Evolutionary conservation across 208 protist species (phyloP), one percentile per base, ranked within the genome.

Genomic region (Leptomonas pyrrhocoris): DNA sequence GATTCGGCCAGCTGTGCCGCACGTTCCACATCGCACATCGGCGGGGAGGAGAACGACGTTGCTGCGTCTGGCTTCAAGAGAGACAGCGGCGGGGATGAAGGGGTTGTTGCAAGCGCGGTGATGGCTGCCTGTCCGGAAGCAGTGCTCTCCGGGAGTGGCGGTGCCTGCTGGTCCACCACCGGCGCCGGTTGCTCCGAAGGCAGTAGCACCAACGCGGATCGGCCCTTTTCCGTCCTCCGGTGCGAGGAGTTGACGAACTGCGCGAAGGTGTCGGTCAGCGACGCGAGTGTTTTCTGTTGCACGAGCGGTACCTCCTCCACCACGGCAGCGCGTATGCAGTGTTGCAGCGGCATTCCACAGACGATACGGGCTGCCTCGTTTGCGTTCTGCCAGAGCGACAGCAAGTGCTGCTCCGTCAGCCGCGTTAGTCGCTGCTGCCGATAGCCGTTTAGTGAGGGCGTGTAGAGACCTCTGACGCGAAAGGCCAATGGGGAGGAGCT

Each of bases 341-440:
- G 56, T 46, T 43, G 38, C 21, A 70, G 9, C 46, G 62, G 53
- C 12, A 61, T 4, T 27, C 50, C 69, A 21, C 60, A 68, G 21
- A 71, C 56, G 21, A 38, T 31, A 55, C 60, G 64, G 5, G 71
- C 71, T n/a, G 48, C 42, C n/a, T 9, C 56, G 36, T 48, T 49
- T 18, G 58, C 31, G 56, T 54, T 58, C 25, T 67, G 63, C 62
- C 62, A 77, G 16, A 77, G 63, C 0, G 71, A 77, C 7, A 53
- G 31, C 34, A 77, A 56, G 42, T 77, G 62, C 48, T 77, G 71
- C 55, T 77, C 57, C 7, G 71, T 71, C n/a, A 77, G 63, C 23
- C 49, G 63, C 7, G 55, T 66, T 13, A 77, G 71, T 16, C 71
- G 71, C 57, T 77, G 71, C 49, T 77, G 56, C n/a, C 63, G 71